Base-by-base conservation (phyloP, 805 yeast genomes). In the Myxozyma neglecta region DNA sequence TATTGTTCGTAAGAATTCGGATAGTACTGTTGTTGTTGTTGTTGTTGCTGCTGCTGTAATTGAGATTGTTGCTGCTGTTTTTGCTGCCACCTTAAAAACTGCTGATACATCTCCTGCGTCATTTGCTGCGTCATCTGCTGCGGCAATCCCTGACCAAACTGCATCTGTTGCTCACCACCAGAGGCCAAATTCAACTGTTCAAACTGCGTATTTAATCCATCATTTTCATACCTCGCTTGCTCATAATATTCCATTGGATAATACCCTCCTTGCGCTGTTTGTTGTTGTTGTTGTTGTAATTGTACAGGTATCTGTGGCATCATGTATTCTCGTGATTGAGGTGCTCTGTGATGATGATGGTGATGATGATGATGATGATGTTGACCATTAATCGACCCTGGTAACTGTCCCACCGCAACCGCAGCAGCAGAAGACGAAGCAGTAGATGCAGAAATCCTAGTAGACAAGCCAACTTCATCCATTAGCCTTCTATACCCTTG, bases 401-500 rank as follows among this genome's bases (percentile, higher is more conserved):
- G 34, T 7, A 9, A 18, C 34, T 46, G 54, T 46, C 39, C 36
- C 29, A 7, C 37, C 32, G 44, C 42, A n/a, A 24, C 32, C 5
- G 42, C 57, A 24, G 48, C 34, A 13, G 50, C 57, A 16, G 35
- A 36, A 7, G 11, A 39, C 8, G 48, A 3, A 8, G 56, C 10
- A 29, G 49, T 46, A n/a, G 16, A 32, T 7, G 40, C 47, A 42
- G 24, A 24, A 1, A 59, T 37, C 8, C 69, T 61, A 14, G 68
- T 50, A 6, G 67, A 59, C 36, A 92, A 77, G 2, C 97, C 97
- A 64, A 91, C 93, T 74, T 93, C 98, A 68, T 93, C 98, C 81
- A 92, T 83, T 60, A 94, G 78, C 66, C 96, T 85, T 71, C 89
- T 89, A 74, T 90, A 89, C 40, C 88, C 89, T 72, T 89, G 96